Conservation (phyloP, 192 early-diverging fungal species). For the Backusella macrospora region DNA sequence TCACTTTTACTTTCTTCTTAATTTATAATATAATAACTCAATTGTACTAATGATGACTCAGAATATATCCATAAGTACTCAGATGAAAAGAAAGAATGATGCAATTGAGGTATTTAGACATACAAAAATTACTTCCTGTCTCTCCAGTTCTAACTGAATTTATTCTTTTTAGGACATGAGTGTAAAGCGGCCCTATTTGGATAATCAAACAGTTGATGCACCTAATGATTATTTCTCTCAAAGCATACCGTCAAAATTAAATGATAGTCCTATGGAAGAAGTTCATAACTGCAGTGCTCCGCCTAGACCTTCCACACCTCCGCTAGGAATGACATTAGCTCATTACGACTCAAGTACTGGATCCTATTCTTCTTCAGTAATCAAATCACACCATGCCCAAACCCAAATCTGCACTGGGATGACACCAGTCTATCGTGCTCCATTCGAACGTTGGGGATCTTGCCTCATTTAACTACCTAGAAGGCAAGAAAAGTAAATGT, state of each 20-base stretch:
- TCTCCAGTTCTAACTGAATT: neutral
- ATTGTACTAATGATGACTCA: neutral
- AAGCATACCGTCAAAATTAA: neutral
- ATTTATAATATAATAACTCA: neutral
- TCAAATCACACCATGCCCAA: slow-evolving; percentile 17
- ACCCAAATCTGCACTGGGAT: slow-evolving; percentile 36
- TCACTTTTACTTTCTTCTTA: neutral
- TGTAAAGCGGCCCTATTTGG: slow-evolving; percentile 1
- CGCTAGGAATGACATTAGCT: slow-evolving; percentile 42
- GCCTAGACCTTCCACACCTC: slow-evolving; percentile 27
- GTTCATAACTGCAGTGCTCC: neutral
- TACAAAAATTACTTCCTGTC: neutral
- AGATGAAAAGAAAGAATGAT: slow-evolving; percentile 13
- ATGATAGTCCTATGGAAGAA: slow-evolving; percentile 5
- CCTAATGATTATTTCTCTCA: neutral
- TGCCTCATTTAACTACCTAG: slow-evolving; percentile 26
- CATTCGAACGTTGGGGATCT: slow-evolving; percentile 41
- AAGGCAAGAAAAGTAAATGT: neutral
- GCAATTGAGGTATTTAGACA: slow-evolving; percentile 6
- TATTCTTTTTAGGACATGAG: neutral
- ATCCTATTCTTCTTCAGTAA: slow-evolving; percentile 25
- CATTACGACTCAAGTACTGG: slow-evolving; percentile 35
- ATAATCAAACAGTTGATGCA: neutral
- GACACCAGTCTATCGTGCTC: slow-evolving; percentile 36
- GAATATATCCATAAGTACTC: neutral